Conservation (phyloP, 2,329 filamentous ascomycete genomes). For the Aureobasidium lini region DNA sequence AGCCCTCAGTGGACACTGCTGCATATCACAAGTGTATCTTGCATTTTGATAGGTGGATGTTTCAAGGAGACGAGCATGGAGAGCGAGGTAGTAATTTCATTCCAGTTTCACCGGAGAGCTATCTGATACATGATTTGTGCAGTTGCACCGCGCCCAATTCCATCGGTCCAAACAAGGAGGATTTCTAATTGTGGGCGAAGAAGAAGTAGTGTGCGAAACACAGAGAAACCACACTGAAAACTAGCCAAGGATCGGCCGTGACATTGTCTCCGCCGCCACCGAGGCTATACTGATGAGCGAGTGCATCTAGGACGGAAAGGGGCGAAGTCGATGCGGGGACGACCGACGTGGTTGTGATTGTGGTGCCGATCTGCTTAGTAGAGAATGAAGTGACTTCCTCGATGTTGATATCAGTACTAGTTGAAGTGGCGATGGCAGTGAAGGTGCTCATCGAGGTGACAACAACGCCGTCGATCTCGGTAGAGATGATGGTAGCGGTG, state of each 20-base stretch:
- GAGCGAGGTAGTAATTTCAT: neutral
- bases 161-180: neutral
- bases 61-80: too few species aligned
- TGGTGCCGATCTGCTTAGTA: neutral
- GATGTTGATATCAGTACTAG: neutral
- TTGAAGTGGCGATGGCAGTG: neutral
- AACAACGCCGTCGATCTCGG: neutral
- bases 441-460: neutral
- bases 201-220: neutral
- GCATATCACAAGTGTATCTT: neutral
- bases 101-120: neutral
- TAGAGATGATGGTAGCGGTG: neutral
- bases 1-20: neutral
- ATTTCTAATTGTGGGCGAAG: neutral
- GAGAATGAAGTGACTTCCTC: neutral
- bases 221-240: neutral
- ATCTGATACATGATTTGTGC: neutral
- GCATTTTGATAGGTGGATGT: neutral
- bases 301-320: neutral
- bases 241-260: neutral
- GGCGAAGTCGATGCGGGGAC: neutral
- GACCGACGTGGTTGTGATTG: neutral
- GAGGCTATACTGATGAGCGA: neutral
- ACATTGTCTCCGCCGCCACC: neutral
- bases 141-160: neutral